A percentile compares a stretch with the other conserved stretches of the same genome.
Evolutionary conservation across 2,329 filamentous ascomycete genomes (phyloP).

Genomic region (Pseudogymnoascus sp.): DNA sequence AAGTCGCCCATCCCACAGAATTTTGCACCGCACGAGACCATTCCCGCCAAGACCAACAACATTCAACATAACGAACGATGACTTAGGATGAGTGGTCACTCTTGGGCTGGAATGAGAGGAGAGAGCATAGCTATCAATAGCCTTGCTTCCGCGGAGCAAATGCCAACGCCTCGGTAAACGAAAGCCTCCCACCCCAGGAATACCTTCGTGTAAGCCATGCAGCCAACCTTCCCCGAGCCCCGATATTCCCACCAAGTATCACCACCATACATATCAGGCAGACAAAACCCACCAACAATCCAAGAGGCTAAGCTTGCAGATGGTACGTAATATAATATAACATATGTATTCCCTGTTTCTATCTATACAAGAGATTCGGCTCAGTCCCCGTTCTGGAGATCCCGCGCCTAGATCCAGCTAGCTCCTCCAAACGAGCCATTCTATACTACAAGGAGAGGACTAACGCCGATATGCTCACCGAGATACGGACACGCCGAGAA

Average conservation of each 20-base stretch:
- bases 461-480: conserved; percentile 6
- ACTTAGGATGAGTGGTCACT: background rate
- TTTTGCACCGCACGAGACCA: background rate
- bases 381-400: conserved; percentile 3
- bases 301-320: background rate
- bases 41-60: background rate
- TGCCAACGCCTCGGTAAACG: background rate
- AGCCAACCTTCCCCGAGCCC: background rate
- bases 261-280: background rate
- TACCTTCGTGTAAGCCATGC: background rate
- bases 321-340: background rate
- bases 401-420: background rate
- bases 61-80: background rate
- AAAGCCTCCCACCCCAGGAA: background rate
- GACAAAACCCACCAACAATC: background rate
- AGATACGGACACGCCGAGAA: conserved; percentile 3
- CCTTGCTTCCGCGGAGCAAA: background rate
- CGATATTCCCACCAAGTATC: no score
- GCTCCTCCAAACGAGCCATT: conserved; percentile 7
- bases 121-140: background rate
- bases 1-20: background rate
- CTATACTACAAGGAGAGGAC: conserved; percentile 4
- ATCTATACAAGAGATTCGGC: conserved; percentile 7
- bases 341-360: background rate
- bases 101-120: background rate